Conservation (phyloP, 1,284 basidiomycete genomes). For the Trichosporon ovoides region DNA sequence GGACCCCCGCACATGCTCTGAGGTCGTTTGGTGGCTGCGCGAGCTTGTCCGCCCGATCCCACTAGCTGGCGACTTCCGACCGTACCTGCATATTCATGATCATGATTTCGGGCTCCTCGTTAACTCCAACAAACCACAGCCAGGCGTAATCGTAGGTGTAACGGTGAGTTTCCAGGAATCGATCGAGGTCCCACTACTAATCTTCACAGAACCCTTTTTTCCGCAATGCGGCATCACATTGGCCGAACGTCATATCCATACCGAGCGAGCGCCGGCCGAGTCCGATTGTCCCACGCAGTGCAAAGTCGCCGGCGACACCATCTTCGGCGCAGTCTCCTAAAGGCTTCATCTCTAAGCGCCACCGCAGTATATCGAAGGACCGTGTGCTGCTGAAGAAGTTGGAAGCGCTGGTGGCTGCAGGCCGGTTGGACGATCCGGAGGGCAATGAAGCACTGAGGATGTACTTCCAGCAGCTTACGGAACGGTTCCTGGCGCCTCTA, state of each 20-base stretch:
- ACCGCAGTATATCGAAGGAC: conserved; percentile 81
- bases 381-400: conserved; percentile 57
- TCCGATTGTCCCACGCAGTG: background rate
- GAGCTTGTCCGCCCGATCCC: conserved; percentile 88
- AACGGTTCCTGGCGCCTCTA: conserved; percentile 81
- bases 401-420: conserved; percentile 38
- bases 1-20: conserved; percentile 68
- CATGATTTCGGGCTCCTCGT: conserved; percentile 70
- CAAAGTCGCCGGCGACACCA: background rate
- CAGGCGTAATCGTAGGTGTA: conserved; percentile 79
- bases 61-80: conserved; percentile 76
- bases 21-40: conserved; percentile 86
- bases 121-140: conserved; percentile 74
- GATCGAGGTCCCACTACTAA: too few relatives aligned
- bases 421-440: conserved; percentile 47
- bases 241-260: conserved; percentile 69
- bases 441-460: conserved; percentile 63
- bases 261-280: conserved; percentile 29
- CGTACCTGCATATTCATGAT: conserved; percentile 95
- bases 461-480: conserved; percentile 83
- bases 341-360: conserved; percentile 71
- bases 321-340: conserved; percentile 54
- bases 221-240: conserved; percentile 77
- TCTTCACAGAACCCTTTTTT: conserved; percentile 88
- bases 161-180: too few relatives aligned